Conservation (phyloP, 352 stramenopile genomes). For the Globisporangium cystogenes region DNA sequence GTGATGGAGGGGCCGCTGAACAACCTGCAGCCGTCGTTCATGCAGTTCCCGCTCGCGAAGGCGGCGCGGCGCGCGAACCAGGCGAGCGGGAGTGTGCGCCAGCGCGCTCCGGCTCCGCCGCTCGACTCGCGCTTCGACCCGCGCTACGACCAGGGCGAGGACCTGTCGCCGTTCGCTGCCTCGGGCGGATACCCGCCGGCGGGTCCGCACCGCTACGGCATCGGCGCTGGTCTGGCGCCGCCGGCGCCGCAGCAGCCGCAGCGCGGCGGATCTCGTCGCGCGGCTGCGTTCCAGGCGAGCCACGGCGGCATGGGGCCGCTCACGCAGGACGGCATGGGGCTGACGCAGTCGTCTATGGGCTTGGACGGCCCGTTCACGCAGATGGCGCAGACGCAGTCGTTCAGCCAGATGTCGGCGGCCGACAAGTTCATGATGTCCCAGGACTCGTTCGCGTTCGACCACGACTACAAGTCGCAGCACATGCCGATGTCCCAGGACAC, state of each 20-base stretch:
- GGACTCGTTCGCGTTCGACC: slow-evolving; percentile 70
- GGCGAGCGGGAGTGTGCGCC: slow-evolving; percentile 29
- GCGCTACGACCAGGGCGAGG: slow-evolving; percentile 58
- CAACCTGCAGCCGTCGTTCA: slow-evolving; percentile 95
- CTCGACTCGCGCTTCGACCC: slow-evolving; percentile 84
- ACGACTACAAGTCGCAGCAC: slow-evolving; percentile 83
- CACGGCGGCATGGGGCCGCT: slow-evolving; percentile 38
- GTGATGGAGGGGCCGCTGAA: slow-evolving; percentile 96
- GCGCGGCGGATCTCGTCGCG: slow-evolving; percentile 9
- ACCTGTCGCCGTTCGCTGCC: neutral
- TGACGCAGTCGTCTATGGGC: slow-evolving; percentile 56
- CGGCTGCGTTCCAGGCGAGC: slow-evolving; percentile 6
- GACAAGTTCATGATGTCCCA: slow-evolving; percentile 84
- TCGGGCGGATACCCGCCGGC: slow-evolving; percentile 29
- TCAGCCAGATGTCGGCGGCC: slow-evolving; percentile 67
- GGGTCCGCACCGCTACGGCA: slow-evolving; percentile 29
- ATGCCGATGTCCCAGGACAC: slow-evolving; percentile 78
- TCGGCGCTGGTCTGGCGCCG: slow-evolving; percentile 1
- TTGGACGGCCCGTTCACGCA: slow-evolving; percentile 79
- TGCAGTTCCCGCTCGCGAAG: slow-evolving; percentile 92
- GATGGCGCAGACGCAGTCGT: slow-evolving; percentile 71
- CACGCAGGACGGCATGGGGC: slow-evolving; percentile 52
- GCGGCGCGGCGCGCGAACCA: slow-evolving; percentile 27
- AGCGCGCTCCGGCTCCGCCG: slow-evolving; percentile 52
- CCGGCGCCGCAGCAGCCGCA: slow-evolving; percentile 15